Evolutionary conservation across 2,329 filamentous ascomycete species (phyloP).

Genomic region (Ascochyta rabiei): DNA sequence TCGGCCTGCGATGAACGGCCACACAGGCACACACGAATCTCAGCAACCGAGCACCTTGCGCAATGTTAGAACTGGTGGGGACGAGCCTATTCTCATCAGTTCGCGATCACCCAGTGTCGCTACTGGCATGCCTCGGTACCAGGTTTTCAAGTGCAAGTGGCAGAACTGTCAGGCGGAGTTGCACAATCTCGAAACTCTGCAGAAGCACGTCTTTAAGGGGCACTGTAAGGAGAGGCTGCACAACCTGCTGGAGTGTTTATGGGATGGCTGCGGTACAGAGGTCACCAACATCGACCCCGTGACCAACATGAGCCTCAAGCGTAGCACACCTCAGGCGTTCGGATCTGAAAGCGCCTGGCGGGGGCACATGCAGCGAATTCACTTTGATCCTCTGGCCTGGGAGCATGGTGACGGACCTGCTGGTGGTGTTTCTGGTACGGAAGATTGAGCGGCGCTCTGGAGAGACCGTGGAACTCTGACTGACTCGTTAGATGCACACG

Average conservation of each 20-base stretch:
- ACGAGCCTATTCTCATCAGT: constrained; percentile 31
- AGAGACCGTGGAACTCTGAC: constrained; percentile 25
- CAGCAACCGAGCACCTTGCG: constrained; percentile 36
- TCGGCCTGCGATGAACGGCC: constrained; percentile 30
- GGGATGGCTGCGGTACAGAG: constrained; percentile 51
- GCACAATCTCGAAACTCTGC: constrained; percentile 66
- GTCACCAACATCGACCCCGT: constrained; percentile 28
- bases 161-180: constrained; percentile 61
- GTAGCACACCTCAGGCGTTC: constrained; percentile 43
- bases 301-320: constrained; percentile 31
- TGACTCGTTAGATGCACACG: constrained; percentile 41
- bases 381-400: constrained; percentile 63
- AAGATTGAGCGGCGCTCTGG: constrained; percentile 19
- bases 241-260: constrained; percentile 53
- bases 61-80: constrained; percentile 23
- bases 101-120: constrained; percentile 43
- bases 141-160: constrained; percentile 65
- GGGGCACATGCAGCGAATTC: constrained; percentile 58
- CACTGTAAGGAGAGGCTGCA: constrained; percentile 52
- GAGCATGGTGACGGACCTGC: constrained; percentile 65
- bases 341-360: constrained; percentile 52
- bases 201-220: constrained; percentile 63
- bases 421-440: constrained; percentile 62
- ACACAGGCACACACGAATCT: constrained; percentile 21
- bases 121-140: constrained; percentile 42